Evolutionary conservation across 768 basidiomycete genomes (phyloP).

Genomic region (Cyclocybe aegerita): DNA sequence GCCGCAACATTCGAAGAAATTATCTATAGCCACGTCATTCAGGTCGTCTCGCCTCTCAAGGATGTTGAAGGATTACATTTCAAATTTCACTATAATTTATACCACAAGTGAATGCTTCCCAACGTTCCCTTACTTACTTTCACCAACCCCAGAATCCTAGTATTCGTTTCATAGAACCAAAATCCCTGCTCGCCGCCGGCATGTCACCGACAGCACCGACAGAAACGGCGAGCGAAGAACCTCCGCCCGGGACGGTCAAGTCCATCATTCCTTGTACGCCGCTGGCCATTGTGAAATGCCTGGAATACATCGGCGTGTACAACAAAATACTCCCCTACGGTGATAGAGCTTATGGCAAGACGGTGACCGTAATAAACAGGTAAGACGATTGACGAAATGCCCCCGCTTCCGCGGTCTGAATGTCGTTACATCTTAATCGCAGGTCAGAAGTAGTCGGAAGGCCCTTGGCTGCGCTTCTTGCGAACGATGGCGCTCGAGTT

Average conservation of each 20-base stretch:
- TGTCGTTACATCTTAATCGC: not conserved
- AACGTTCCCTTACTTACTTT: not conserved
- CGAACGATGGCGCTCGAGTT: constrained; percentile 96
- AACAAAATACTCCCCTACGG: constrained; percentile 91
- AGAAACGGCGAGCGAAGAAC: constrained; percentile 50
- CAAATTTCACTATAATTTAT: constrained; percentile 93
- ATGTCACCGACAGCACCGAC: constrained; percentile 37
- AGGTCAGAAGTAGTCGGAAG: constrained; percentile 97
- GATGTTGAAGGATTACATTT: constrained; percentile 97
- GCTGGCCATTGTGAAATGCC: constrained; percentile 91
- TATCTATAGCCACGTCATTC: constrained; percentile 2
- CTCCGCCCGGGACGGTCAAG: constrained; percentile 87
- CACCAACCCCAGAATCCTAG: constrained; percentile 36
- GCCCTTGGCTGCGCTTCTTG: constrained; percentile 91
- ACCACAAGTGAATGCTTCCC: constrained; percentile 74
- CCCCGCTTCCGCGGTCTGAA: not conserved
- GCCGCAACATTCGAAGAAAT: not conserved
- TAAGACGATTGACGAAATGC: constrained; percentile 23
- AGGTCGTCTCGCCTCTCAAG: constrained; percentile 94
- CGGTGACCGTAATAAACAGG: constrained; percentile 94
- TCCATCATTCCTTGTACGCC: constrained; percentile 98
- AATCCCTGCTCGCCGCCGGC: constrained; percentile 54
- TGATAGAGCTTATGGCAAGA: constrained; percentile 91
- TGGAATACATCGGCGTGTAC: constrained; percentile 91
- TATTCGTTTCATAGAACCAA: constrained; percentile 88